phyloP scores from a whole-genome alignment of 306 rosid species.

The Canavalia ensiformis region DNA sequence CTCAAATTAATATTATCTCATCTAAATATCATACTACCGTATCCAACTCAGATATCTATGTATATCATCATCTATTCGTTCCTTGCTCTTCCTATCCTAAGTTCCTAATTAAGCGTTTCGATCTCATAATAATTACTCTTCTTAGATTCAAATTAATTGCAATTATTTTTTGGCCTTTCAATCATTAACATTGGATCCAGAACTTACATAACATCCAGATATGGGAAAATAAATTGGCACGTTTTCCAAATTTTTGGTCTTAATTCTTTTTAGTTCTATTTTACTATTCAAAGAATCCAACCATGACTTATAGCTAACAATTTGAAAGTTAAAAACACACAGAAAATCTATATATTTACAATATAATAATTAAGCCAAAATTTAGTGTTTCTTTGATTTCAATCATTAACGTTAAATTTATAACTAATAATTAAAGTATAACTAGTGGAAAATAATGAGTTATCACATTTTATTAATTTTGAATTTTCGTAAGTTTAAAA shows the following conservation, averaged over 20 bases:
- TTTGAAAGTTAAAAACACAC: too few species aligned
- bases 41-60: slow-evolving; percentile 5
- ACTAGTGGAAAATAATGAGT: not conserved
- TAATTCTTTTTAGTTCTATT: too few species aligned
- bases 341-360: too few species aligned
- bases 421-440: too few species aligned
- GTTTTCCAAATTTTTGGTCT: slow-evolving; percentile 11
- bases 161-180: slow-evolving; percentile 5
- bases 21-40: not conserved
- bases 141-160: slow-evolving; percentile 5
- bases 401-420: too few species aligned
- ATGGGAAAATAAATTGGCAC: not conserved
- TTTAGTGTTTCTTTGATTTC: too few species aligned
- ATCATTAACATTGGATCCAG: not conserved
- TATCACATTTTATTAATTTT: slow-evolving; percentile 23
- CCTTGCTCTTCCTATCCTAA: not conserved
- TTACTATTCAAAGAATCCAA: too few species aligned
- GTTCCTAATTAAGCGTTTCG: slow-evolving; percentile 25
- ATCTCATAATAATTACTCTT: not conserved
- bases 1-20: not conserved
- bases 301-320: too few species aligned
- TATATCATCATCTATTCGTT: not conserved
- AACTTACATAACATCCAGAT: not conserved
- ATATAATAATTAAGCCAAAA: too few species aligned
- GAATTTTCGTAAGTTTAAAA: not conserved